These are phyloP conservation scores for Fraxinus angustifolia DNA, from an alignment of 305 asterid genomes.

Conservation along the genomic window DNA sequence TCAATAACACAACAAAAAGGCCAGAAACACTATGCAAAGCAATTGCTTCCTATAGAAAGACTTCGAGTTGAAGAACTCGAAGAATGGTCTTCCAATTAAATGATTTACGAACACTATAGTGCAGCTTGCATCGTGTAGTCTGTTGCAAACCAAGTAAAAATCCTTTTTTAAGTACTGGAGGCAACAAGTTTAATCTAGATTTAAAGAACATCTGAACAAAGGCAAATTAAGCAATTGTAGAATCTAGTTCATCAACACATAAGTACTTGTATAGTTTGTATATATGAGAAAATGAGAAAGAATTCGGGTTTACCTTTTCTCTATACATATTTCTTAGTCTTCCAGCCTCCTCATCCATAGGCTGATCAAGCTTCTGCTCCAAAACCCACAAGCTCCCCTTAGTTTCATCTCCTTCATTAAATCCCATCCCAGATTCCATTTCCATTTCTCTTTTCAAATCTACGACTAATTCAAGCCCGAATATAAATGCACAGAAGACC, in stretches of 20 bases:
- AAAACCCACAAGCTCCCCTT: conserved; percentile 95
- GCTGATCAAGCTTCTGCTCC: conserved; percentile 96
- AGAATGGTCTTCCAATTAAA: not conserved
- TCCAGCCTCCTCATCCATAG: conserved; percentile 98
- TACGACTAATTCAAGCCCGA: conserved; percentile 16
- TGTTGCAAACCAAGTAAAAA: not conserved
- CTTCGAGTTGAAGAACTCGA: not conserved
- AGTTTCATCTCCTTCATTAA: conserved; percentile 50
- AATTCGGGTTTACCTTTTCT: conserved; percentile 59
- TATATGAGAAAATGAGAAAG: conserved; percentile 10
- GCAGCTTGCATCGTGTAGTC: conserved; percentile 4
- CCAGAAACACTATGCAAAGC: not conserved
- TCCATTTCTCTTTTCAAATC: not conserved
- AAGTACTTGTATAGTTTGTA: not conserved
- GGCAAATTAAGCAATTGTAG: conserved; percentile 16
- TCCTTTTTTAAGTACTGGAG: not conserved
- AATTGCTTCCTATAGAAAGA: not conserved
- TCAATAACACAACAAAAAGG: not conserved
- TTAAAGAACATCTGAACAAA: conserved; percentile 2
- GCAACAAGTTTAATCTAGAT: not conserved
- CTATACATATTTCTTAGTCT: conserved; percentile 73
- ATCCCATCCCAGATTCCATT: conserved; percentile 39
- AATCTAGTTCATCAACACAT: not conserved
- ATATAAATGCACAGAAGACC: not conserved
- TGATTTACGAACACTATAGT: not conserved